Conservation (phyloP, 345 rosid genomes). For the Noccaea caerulescens region DNA sequence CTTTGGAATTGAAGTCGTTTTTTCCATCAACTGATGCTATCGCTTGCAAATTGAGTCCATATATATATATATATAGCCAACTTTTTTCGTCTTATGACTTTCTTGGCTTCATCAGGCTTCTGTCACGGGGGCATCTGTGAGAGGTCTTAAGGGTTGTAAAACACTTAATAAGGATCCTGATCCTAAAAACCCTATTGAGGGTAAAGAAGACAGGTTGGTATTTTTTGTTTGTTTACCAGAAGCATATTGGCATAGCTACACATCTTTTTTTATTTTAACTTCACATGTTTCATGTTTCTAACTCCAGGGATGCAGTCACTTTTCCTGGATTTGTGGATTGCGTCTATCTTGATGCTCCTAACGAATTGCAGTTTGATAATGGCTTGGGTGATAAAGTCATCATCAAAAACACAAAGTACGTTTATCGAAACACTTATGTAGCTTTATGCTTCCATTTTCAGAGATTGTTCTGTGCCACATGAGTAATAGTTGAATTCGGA, state of each 20-base stretch:
- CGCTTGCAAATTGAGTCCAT: slow-evolving; percentile 24
- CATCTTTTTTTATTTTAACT: slow-evolving; percentile 11
- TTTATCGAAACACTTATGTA: slow-evolving; percentile 14
- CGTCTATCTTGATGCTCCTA: slow-evolving; percentile 73
- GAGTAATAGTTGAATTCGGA: slow-evolving; percentile 5
- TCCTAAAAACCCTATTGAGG: slow-evolving; percentile 78
- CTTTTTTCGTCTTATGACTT: neutral
- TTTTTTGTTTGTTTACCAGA: neutral
- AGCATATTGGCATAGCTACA: neutral
- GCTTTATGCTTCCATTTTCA: slow-evolving; percentile 14
- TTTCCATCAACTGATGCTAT: slow-evolving; percentile 10
- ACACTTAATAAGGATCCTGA: slow-evolving; percentile 92
- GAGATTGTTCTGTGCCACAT: slow-evolving; percentile 20
- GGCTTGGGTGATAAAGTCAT: slow-evolving; percentile 79
- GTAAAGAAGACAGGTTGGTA: slow-evolving; percentile 81
- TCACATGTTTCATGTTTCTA: slow-evolving; percentile 16
- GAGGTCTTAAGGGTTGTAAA: slow-evolving; percentile 86
- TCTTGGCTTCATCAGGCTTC: slow-evolving; percentile 67
- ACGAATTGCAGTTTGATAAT: slow-evolving; percentile 68
- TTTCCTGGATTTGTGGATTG: slow-evolving; percentile 95
- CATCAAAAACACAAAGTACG: slow-evolving; percentile 73
- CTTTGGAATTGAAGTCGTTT: neutral
- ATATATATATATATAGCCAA: too few species aligned
- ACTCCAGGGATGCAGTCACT: slow-evolving; percentile 70
- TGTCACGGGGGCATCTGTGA: slow-evolving; percentile 67